Base-by-base conservation (phyloP, 805 yeast species). In the Kodamaea nitidulidarum region DNA sequence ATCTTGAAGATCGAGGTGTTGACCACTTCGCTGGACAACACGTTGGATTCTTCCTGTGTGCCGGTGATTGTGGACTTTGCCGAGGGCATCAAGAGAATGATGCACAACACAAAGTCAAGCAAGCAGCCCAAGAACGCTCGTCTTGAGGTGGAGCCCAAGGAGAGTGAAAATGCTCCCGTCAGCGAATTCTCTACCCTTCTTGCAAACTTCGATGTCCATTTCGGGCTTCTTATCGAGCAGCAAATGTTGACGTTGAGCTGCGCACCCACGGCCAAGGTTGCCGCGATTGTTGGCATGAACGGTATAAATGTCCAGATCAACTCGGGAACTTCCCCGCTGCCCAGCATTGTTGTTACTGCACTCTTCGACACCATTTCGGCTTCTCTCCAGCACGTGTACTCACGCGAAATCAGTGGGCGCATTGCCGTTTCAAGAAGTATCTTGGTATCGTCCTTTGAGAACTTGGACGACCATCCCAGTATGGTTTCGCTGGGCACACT, bases 201-300 rank as follows among this genome's bases (percentile, higher is more conserved):
- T 18, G 66, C 71, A 29, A 75, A 76, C 20, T 55, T 83, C 38
- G 88, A 84, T 45, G 49, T 87, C 20, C 78, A 77, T 37, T 59
- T 84, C 39, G 78, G 83, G 1, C 46, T 90, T 5, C 68, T 73
- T 29, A 73, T 90, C 38, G 88, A 79, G 15, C 75, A 80, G 24
- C 98, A 93, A 55, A 76, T 75, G 32, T 56, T 93, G 15, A 75
- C 84, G 2, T 65, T 93, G 38, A 84, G 95, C 48, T 93, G 98
- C 70, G 91, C 86, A 44, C 98, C 98, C 1, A 81, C 81, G 12
- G 98, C 98, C 0, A 88, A 86, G 54, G 93, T 93, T 2, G 88
- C 88, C 27, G 95, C 97, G 0, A 76, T 84, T 25, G 81, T 88
- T 11, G 84, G 88, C 6, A 73, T 82, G 15, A 83, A 80, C 15